Evolutionary conservation across 2,329 filamentous ascomycete genomes (phyloP).

Genomic region (Claviceps sorghi): DNA sequence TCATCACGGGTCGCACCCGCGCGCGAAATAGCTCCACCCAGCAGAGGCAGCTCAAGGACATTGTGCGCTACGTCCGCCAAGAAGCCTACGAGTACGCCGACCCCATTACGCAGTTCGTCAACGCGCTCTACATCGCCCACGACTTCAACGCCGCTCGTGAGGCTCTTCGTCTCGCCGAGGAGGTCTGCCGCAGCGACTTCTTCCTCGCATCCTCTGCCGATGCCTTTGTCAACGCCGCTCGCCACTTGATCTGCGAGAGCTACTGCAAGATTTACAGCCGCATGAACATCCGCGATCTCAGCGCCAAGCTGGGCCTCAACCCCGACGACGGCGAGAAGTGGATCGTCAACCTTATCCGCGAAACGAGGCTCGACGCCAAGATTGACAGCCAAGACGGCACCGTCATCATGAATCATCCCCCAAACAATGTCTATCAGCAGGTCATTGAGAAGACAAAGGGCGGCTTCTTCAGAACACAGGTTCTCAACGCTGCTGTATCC

Average conservation of each 20-base stretch:
- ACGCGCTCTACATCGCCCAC: constrained; percentile 77
- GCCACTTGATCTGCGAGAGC: constrained; percentile 93
- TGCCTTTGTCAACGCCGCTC: constrained; percentile 80
- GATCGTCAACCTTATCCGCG: constrained; percentile 98
- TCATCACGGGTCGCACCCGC: constrained; percentile 82
- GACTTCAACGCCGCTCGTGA: constrained; percentile 88
- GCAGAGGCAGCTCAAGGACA: constrained; percentile 97
- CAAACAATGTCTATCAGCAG: constrained; percentile 96
- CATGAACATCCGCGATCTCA: constrained; percentile 96
- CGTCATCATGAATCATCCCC: constrained; percentile 98
- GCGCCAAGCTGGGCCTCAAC: constrained; percentile 76
- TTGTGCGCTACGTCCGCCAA: constrained; percentile 88
- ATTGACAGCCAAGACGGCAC: constrained; percentile 99
- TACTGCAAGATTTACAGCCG: constrained; percentile 99
- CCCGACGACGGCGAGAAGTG: constrained; percentile 98
- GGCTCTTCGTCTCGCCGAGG: constrained; percentile 75
- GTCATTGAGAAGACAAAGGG: constrained; percentile 99
- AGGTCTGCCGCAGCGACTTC: constrained; percentile 86
- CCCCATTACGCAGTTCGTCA: constrained; percentile 90
- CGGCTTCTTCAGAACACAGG: constrained; percentile 95
- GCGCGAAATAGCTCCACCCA: constrained; percentile 70
- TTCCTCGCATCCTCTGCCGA: constrained; percentile 80
- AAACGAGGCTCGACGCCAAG: constrained; percentile 95
- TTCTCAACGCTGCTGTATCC: constrained; percentile 57
- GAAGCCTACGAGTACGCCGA: constrained; percentile 96